Base-by-base conservation (phyloP, 2,329 filamentous ascomycete genomes). In the Talaromyces piceae region DNA sequence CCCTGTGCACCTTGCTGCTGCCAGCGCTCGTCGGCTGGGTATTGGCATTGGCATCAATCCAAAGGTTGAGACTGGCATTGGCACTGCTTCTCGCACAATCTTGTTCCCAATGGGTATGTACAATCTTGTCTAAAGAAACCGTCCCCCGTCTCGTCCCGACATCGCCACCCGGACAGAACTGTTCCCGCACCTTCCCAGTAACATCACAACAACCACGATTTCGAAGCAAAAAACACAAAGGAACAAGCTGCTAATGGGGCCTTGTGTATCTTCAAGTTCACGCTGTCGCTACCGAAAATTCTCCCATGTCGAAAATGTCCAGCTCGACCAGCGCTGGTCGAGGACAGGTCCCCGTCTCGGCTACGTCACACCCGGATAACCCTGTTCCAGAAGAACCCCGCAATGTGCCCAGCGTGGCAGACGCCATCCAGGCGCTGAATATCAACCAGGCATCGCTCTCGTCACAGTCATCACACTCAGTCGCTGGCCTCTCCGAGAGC, bases 351-450 rank as follows among this genome's bases (percentile, higher is more conserved):
- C 69, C 68, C 11, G 56, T 65, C 50, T 69, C 71, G 4, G 60
- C 65, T 12, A 73, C 70, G 47, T 75, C 71, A 30, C 73, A 75
- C 54, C 73, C 74, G 12, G 63, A 70, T 46, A 71, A 76, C 56
- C 73, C 73, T 11, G 67, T 76, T 48, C 74, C 73, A 4, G 70
- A 75, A 63, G 73, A 76, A 57, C 74, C 73, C 48, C 63, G 60
- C 18, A 63, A 69, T 13, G 64, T 65, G 41, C 65, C 67, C 9
- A 56, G 70, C 12, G 4, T 44, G 12, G 67, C 65, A 23, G 59
- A 69, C n/a, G 64, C 67, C 11, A 63, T 66, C 27, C 59, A 57
- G 16, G 61, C 58, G 33, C 62, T 66, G 54, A 63, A 60, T 51
- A 57, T 59, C 18, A 65, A 62, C 7, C 59, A 57, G 3, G 52